phyloP scores from a whole-genome alignment of 345 rosid genomes.

The Excoecaria cochinchinensis region DNA sequence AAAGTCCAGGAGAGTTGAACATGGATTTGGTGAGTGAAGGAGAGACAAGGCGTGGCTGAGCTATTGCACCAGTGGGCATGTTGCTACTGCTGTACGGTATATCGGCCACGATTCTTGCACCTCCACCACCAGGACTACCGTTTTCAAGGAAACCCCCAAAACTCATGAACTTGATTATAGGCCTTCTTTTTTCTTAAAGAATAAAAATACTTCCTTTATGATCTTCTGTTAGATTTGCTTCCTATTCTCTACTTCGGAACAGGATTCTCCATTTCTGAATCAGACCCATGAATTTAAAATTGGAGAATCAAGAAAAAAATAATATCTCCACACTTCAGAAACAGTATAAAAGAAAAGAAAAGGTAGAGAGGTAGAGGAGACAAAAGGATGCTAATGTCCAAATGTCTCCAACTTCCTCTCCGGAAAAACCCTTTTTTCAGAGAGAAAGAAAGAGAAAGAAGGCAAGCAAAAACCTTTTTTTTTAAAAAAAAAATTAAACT shows the following conservation, averaged over 20 bases:
- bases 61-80: slow-evolving; percentile 56
- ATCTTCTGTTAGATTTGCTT: slow-evolving; percentile 1
- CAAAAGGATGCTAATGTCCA: slow-evolving; percentile 44
- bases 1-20: slow-evolving; percentile 76
- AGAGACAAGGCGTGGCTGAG: slow-evolving; percentile 51
- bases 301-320: background rate
- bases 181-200: background rate
- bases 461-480: slow-evolving; percentile 32
- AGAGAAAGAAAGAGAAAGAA: slow-evolving; percentile 58
- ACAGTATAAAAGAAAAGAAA: background rate
- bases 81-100: slow-evolving; percentile 41
- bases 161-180: slow-evolving; percentile 45
- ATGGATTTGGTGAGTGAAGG: slow-evolving; percentile 52
- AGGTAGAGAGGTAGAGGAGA: slow-evolving; percentile 71
- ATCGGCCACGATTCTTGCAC: slow-evolving; percentile 46
- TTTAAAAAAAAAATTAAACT: background rate
- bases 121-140: slow-evolving; percentile 39
- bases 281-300: background rate
- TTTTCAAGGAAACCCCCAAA: slow-evolving; percentile 73
- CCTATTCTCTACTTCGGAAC: background rate
- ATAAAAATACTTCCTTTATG: background rate
- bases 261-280: too few relatives aligned
- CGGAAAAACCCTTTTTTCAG: slow-evolving; percentile 7
- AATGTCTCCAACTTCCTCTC: slow-evolving; percentile 72
- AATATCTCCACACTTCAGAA: background rate